A percentile compares a stretch with the other conserved stretches of the same genome.
phyloP scores from a whole-genome alignment of 768 basidiomycete genomes.

The Suillus decipiens region DNA sequence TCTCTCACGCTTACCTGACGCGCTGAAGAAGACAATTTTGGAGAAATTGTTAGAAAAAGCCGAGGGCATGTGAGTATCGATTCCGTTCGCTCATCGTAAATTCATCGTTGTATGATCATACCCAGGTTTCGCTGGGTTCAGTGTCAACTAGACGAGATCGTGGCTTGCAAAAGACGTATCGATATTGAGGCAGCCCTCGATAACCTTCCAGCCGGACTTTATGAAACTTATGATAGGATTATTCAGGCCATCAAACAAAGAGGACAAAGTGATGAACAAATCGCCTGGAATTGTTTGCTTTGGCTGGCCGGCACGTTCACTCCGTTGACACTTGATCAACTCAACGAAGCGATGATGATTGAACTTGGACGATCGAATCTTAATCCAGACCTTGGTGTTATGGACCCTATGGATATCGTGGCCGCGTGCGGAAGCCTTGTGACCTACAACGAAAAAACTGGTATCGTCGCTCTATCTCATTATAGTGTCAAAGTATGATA shows the following conservation, averaged over 20 bases:
- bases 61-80: conserved; percentile 12
- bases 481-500: conserved; percentile 13
- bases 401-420: neutral
- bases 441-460: neutral
- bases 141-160: conserved; percentile 6
- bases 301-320: conserved; percentile 1
- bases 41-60: conserved; percentile 8
- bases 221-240: conserved; percentile 27
- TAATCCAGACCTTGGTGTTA: neutral
- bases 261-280: neutral
- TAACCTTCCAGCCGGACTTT: conserved; percentile 18
- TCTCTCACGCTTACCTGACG: neutral
- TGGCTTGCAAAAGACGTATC: neutral
- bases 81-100: no score
- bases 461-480: conserved; percentile 4
- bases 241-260: conserved; percentile 14
- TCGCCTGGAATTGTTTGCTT: neutral
- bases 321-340: conserved; percentile 1
- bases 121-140: conserved; percentile 15
- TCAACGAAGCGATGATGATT: conserved; percentile 9
- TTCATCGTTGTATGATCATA: neutral
- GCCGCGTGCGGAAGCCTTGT: conserved; percentile 4
- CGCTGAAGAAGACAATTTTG: neutral
- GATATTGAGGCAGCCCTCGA: conserved; percentile 11
- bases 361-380: neutral